These are phyloP conservation scores for Waitea zeae DNA, from an alignment of 1,284 basidiomycete genomes.

Conservation along the genomic window DNA sequence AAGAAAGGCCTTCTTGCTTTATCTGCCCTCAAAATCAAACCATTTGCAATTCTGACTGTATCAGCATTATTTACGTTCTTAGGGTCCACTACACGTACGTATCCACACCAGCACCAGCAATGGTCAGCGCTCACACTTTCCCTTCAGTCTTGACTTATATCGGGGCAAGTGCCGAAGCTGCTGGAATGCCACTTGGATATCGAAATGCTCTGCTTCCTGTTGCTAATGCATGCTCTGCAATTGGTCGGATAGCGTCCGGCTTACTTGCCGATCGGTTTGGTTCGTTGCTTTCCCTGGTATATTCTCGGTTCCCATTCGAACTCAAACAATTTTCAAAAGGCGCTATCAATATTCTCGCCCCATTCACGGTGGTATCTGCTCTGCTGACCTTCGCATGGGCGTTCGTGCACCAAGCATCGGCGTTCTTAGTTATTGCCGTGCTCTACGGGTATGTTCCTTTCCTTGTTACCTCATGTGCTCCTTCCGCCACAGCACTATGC, in stretches of 20 bases:
- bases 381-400: constrained; percentile 43
- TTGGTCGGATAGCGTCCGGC: constrained; percentile 24
- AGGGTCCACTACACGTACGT: constrained; percentile 28
- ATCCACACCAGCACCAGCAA: not conserved
- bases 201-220: constrained; percentile 29
- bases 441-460: constrained; percentile 20
- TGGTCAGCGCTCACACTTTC: not conserved
- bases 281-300: constrained; percentile 6
- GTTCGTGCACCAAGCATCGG: constrained; percentile 20
- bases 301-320: not conserved
- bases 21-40: constrained; percentile 24
- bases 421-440: constrained; percentile 27
- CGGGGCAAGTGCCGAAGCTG: constrained; percentile 19
- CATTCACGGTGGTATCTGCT: constrained; percentile 27
- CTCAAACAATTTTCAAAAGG: constrained; percentile 16
- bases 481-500: too few relatives aligned
- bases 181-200: constrained; percentile 18
- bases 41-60: constrained; percentile 25
- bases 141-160: constrained; percentile 26
- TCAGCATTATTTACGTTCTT: constrained; percentile 30
- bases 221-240: constrained; percentile 22
- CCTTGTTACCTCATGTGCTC: constrained; percentile 12
- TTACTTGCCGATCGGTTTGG: constrained; percentile 21
- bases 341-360: constrained; percentile 35
- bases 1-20: constrained; percentile 32